Evolutionary conservation across 1,139 yeast species (phyloP), one percentile per base, ranked within the genome.

Genomic region (Zygoascus hellenicus): DNA sequence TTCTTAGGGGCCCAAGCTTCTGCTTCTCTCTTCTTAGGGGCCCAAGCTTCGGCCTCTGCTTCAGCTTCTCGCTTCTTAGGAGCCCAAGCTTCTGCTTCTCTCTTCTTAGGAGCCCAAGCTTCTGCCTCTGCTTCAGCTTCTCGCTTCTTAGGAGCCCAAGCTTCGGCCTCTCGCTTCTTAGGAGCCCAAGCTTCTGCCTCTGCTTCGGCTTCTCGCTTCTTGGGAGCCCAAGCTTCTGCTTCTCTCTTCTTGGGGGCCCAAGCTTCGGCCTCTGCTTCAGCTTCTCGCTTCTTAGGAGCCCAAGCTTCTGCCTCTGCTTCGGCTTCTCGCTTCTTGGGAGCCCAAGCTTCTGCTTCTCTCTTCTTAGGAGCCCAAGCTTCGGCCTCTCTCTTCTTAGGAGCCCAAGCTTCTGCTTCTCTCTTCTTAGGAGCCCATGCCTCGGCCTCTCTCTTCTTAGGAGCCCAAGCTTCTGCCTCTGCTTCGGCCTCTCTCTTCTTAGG

Each of bases 121-220:
- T 28, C 42, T 11, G 38, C 38, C 16, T 36, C 39, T 11, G 42
- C 42, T 9, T 38, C 42, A 13, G 42, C 42, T 5, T 38, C 42
- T 38, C 42, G 16, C 42, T 38, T 38, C n/a, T n/a, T 22, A 29
- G 42, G 33, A 39, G 15, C 17, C 38, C 38, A 34, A 5, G 33
- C 40, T 15, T 39, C 42, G 9, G 42, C 42, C 14, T 39, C 42
- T 29, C 42, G 35, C 26, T 40, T 40, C 26, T 22, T 22, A 28
- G 43, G 37, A 17, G 29, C 22, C 28, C 43, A 32, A n/a, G 43
- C 43, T 22, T 40, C 42, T 2, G 42, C 34, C 19, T 38, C 43
- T 5, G 43, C 42, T 10, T 38, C 43, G 3, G 38, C 38, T 14
- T 35, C 38, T 35, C 38, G 38, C 9, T 28, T 22, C 43, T 31